Base-by-base conservation (phyloP, 2,329 filamentous ascomycete genomes). In the Chrysoporthe deuterocubensis region DNA sequence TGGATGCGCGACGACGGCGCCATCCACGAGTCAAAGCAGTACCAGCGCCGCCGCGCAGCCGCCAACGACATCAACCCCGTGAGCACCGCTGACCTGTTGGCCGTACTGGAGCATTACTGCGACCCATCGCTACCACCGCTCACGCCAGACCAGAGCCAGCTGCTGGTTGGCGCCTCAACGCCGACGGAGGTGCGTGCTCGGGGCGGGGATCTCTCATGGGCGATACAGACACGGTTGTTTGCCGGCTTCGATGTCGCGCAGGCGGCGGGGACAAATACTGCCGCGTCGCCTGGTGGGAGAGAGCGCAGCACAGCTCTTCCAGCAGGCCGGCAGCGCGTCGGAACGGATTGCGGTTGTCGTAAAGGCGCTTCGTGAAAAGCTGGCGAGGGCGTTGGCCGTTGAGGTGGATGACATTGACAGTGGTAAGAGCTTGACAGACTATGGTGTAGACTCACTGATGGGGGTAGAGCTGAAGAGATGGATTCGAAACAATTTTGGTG, bases 381-480 rank as follows among this genome's bases (percentile, higher is more conserved):
- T 81, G 4, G 73, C 76, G 1, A 72, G 74, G 5, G 75, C 77
- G 16, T 75, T 82, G 67, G 70, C 72, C 34, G 75, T 80, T 1
- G 64, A 74, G 4, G 66, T 71, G 8, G 68, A 68, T 4, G 77
- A 80, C 7, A 71, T 80, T 14, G 75, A 77, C 40, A 57, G 70
- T 1, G 59, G 61, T 1, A 75, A 74, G 67, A 72, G 76, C 1
- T 72, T 78, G 1, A 74, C 76, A 0, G 74, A 76, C 4, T 78
- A 76, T 48, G 80, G 80, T 0, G 75, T 81, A 8, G 80, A 82
- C 72, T 81, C 79, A 0, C 75, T 84, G 0, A 77, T 84, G 40
- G 81, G 80, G 0, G 78, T 83, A 0, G 81, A 84, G 71, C 57
- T 84, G 46, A 71, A 81, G 2, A 80, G 79, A 43, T 83, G 81